phyloP scores from a whole-genome alignment of 1,284 basidiomycete species.

The Tilletiaria anomala region DNA sequence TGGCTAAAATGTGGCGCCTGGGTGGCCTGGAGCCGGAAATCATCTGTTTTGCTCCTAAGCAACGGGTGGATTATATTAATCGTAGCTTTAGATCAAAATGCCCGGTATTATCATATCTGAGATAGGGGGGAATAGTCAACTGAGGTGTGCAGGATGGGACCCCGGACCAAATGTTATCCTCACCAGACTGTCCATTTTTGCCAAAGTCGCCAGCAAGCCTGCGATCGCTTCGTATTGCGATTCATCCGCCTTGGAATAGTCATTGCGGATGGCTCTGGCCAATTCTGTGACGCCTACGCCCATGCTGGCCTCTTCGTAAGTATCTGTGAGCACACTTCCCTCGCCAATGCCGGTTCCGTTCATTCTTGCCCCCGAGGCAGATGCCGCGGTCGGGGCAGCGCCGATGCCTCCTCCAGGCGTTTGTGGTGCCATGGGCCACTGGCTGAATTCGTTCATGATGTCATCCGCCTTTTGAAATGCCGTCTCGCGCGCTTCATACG shows the following conservation, averaged over 20 bases:
- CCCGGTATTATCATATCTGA: too few species aligned
- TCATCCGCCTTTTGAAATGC: constrained; percentile 31
- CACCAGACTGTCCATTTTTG: constrained; percentile 27
- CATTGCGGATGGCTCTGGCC: constrained; percentile 19
- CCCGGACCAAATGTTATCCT: too few species aligned
- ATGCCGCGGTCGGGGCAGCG: not conserved
- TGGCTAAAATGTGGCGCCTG: not conserved
- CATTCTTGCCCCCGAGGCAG: too few species aligned
- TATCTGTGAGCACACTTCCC: constrained; percentile 1
- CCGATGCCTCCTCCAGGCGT: constrained; percentile 10
- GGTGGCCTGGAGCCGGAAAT: too few species aligned
- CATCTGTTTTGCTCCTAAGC: too few species aligned
- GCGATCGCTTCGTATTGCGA: constrained; percentile 32
- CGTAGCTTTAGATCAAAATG: too few species aligned
- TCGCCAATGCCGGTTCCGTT: constrained; percentile 8
- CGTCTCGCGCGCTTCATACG: constrained; percentile 25
- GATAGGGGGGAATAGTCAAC: too few species aligned
- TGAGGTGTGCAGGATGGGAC: too few species aligned
- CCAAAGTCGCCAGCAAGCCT: constrained; percentile 26
- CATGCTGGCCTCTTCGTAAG: constrained; percentile 6
- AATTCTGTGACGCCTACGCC: constrained; percentile 22
- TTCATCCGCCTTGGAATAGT: constrained; percentile 11
- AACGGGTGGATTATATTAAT: too few species aligned
- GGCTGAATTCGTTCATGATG: constrained; percentile 26
- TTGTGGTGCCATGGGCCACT: constrained; percentile 37